phyloP scores from a whole-genome alignment of 805 yeast genomes.

The Wickerhamiella vanderwaltii region DNA sequence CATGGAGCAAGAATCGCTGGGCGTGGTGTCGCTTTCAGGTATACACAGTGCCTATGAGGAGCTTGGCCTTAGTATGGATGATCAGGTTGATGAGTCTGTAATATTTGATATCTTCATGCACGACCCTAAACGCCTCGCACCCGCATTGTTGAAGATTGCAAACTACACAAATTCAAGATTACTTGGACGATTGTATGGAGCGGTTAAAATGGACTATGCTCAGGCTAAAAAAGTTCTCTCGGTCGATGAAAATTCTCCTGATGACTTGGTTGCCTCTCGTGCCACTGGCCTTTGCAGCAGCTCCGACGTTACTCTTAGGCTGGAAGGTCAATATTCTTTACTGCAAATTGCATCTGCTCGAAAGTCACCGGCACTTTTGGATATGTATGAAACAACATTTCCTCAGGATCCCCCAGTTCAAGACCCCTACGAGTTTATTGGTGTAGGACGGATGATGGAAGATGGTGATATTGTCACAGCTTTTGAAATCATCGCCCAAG shows the following conservation, averaged over 20 bases:
- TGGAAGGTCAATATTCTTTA: constrained; percentile 16
- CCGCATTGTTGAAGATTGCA: constrained; percentile 12
- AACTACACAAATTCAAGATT: constrained; percentile 13
- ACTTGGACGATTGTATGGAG: constrained; percentile 6
- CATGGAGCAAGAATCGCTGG: constrained; percentile 38
- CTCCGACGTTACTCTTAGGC: not conserved
- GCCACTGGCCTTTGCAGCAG: not conserved
- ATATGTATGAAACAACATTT: constrained; percentile 1
- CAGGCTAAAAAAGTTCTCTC: constrained; percentile 4
- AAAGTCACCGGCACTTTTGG: constrained; percentile 8
- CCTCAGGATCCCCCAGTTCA: constrained; percentile 33
- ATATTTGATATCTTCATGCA: constrained; percentile 8
- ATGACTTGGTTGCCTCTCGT: constrained; percentile 6
- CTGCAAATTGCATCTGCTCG: constrained; percentile 16
- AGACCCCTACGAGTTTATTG: constrained; percentile 43
- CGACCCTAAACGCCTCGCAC: constrained; percentile 5
- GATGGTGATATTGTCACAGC: constrained; percentile 70
- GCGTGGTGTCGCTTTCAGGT: constrained; percentile 42
- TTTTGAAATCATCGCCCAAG: constrained; percentile 47
- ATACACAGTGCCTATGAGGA: constrained; percentile 30
- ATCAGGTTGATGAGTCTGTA: constrained; percentile 13
- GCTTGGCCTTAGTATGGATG: constrained; percentile 26
- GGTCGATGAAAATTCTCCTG: not conserved
- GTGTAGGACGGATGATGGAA: constrained; percentile 40
- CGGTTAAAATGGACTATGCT: not conserved